Conservation (phyloP, 768 basidiomycete species). For the Lactarius deliciosus region DNA sequence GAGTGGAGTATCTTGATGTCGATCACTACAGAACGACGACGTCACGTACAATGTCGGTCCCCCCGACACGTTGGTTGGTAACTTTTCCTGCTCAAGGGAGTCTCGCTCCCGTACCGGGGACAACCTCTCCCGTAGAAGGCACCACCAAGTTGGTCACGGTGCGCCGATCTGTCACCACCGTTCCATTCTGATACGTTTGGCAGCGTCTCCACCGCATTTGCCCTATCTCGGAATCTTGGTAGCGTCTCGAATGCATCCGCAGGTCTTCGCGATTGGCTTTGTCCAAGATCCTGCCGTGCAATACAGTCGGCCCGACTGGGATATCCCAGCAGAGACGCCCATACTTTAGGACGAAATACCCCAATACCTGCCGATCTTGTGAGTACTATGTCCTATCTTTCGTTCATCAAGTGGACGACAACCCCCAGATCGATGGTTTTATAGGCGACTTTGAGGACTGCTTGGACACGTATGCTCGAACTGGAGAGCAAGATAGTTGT, state of each 20-base stretch:
- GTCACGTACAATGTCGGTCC: conserved; percentile 11
- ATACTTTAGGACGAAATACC: conserved; percentile 15
- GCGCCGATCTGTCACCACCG: not conserved
- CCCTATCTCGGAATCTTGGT: conserved; percentile 12
- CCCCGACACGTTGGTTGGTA: conserved; percentile 4
- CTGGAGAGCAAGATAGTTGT: conserved; percentile 12
- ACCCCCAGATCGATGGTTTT: conserved; percentile 15
- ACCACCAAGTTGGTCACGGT: conserved; percentile 18
- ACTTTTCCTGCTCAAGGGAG: conserved; percentile 7
- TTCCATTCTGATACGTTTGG: not conserved
- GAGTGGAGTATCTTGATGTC: not conserved
- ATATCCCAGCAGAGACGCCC: conserved; percentile 7
- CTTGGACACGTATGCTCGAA: conserved; percentile 9
- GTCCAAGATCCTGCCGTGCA: conserved; percentile 20
- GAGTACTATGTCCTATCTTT: not conserved
- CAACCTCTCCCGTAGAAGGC: not conserved
- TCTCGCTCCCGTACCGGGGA: not conserved
- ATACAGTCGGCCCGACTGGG: conserved; percentile 15
- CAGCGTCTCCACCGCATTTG: conserved; percentile 16
- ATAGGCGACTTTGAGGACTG: conserved; percentile 18
- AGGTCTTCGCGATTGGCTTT: conserved; percentile 20
- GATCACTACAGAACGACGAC: conserved; percentile 1
- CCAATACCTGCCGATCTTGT: conserved; percentile 1
- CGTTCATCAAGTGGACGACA: not conserved
- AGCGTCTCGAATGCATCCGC: conserved; percentile 3